Conservation (phyloP, 805 yeast genomes). For the Candida parachauliodes region DNA sequence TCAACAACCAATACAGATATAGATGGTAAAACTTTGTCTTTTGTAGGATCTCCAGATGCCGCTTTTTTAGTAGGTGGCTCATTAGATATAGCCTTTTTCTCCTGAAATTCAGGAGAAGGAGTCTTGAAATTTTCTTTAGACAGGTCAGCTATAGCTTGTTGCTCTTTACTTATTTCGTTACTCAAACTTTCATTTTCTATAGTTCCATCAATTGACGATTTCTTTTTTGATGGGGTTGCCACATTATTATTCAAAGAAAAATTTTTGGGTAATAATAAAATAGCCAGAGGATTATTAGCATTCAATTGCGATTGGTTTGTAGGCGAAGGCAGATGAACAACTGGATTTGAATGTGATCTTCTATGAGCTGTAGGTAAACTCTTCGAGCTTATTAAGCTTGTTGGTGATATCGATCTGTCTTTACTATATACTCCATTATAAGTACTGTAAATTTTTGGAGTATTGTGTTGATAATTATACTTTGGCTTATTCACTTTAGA, state of each 20-base stretch:
- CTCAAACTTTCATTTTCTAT: background rate
- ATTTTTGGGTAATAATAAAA: conserved; percentile 48
- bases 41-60: conserved; percentile 25
- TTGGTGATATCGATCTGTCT: conserved; percentile 27
- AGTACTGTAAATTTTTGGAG: conserved; percentile 1
- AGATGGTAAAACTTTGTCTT: conserved; percentile 75
- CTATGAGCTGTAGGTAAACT: conserved; percentile 16
- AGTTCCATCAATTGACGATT: conserved; percentile 25
- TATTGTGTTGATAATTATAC: background rate
- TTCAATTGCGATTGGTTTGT: conserved; percentile 10
- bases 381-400: conserved; percentile 8
- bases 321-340: conserved; percentile 11
- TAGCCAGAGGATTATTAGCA: conserved; percentile 37
- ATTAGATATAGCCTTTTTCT: background rate
- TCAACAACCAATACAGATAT: conserved; percentile 91
- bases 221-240: conserved; percentile 13
- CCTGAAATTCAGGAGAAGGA: conserved; percentile 4
- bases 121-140: conserved; percentile 1
- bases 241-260: conserved; percentile 27
- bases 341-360: conserved; percentile 33
- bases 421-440: background rate
- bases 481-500: background rate
- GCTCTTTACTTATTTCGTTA: conserved; percentile 1
- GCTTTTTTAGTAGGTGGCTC: conserved; percentile 1
- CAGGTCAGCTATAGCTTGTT: background rate